Evolutionary conservation across 306 rosid species (phyloP).

Genomic region (Phaseolus lunatus): DNA sequence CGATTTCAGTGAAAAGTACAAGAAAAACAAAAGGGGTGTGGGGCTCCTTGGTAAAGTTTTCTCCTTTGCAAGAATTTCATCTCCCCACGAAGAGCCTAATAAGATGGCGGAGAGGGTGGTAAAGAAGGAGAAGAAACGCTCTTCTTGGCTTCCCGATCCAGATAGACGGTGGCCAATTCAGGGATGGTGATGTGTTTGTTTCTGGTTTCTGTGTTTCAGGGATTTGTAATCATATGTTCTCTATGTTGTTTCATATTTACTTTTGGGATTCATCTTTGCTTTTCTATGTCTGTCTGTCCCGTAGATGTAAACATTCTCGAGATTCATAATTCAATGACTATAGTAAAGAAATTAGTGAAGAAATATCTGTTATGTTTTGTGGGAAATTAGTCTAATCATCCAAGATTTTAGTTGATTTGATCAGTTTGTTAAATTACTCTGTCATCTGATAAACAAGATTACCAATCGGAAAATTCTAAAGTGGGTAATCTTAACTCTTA

Average conservation of each 20-base stretch:
- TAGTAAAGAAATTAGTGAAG: neutral
- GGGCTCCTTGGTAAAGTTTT: slow-evolving; percentile 51
- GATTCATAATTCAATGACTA: neutral
- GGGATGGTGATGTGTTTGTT: slow-evolving; percentile 54
- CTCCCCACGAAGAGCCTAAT: neutral
- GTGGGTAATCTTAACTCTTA: neutral
- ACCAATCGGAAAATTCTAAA: neutral
- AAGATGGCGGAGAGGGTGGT: neutral
- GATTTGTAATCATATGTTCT: slow-evolving; percentile 6
- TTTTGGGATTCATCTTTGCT: neutral
- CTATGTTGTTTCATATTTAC: neutral
- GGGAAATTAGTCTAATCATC: neutral
- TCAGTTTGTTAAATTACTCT: neutral
- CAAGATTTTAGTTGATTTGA: neutral
- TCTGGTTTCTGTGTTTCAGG: neutral
- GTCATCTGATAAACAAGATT: neutral
- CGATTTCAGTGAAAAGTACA: slow-evolving; percentile 19
- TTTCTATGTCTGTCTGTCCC: neutral
- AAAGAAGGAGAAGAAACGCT: slow-evolving; percentile 51
- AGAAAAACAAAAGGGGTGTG: slow-evolving; percentile 42
- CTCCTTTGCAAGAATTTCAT: slow-evolving; percentile 38
- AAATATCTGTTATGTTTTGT: neutral
- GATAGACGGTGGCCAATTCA: slow-evolving; percentile 68
- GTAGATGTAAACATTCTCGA: neutral
- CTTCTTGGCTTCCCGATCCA: slow-evolving; percentile 74